Conservation (phyloP, 2,329 filamentous ascomycete species). For the Colletotrichum karsti region DNA sequence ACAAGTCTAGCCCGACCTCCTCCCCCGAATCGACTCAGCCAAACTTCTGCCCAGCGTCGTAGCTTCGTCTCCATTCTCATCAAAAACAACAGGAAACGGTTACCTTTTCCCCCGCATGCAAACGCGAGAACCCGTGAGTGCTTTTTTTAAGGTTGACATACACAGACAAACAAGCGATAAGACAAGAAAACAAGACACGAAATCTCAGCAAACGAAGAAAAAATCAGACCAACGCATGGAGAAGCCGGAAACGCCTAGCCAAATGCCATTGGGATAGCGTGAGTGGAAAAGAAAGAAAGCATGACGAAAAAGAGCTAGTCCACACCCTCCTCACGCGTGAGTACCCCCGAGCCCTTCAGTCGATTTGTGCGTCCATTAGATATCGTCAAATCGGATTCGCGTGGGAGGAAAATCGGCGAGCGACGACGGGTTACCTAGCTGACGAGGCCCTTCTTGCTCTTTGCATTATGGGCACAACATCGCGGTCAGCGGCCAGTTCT, state of each 20-base stretch:
- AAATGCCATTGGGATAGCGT: slow-evolving; percentile 26
- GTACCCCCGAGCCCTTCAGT: neutral
- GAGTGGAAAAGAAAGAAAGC: neutral
- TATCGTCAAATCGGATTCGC: neutral
- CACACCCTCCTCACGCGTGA: neutral
- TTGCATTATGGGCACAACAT: slow-evolving; percentile 4
- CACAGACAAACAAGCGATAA: neutral
- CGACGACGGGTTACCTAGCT: slow-evolving; percentile 33
- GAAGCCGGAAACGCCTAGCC: slow-evolving; percentile 31
- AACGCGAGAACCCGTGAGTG: neutral
- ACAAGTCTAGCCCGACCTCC: neutral
- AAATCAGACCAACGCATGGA: slow-evolving; percentile 5
- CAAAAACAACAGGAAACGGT: neutral
- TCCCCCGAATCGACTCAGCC: neutral
- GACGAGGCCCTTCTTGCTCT: slow-evolving; percentile 53
- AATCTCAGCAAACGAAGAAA: neutral
- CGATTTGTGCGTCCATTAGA: neutral
- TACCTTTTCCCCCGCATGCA: neutral
- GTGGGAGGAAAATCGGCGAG: neutral
- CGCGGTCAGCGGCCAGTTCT: slow-evolving; percentile 22
- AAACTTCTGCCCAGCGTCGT: no score
- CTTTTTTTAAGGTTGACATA: slow-evolving; percentile 6
- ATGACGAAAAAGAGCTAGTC: neutral
- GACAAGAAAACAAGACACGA: neutral
- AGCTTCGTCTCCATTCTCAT: neutral